These are phyloP conservation scores for Neofusicoccum parvum DNA, from an alignment of 2,329 filamentous ascomycete genomes.

Conservation along the genomic window DNA sequence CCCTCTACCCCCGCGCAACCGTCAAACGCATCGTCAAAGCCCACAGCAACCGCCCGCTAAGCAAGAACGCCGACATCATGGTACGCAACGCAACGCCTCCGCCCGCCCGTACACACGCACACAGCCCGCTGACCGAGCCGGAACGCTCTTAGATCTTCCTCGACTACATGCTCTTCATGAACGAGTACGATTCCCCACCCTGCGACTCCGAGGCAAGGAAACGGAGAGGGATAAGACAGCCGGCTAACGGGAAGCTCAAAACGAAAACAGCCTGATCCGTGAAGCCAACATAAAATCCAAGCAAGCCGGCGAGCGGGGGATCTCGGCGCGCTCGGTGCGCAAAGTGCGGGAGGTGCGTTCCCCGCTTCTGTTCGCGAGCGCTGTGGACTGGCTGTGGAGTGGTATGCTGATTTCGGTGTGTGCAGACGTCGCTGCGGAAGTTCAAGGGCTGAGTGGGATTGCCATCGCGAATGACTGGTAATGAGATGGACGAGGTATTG, in stretches of 20 bases:
- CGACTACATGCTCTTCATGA: slow-evolving; percentile 80
- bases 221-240: neutral
- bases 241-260: neutral
- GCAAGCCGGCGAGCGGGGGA: slow-evolving; percentile 69
- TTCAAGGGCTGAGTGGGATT: slow-evolving; percentile 35
- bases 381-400: too few species aligned
- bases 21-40: slow-evolving; percentile 90
- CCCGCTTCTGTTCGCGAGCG: too few species aligned
- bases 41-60: slow-evolving; percentile 76
- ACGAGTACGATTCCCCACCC: slow-evolving; percentile 50
- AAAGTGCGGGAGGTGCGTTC: slow-evolving; percentile 72
- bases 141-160: slow-evolving; percentile 69
- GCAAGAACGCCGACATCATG: slow-evolving; percentile 84
- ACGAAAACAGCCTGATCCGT: slow-evolving; percentile 65
- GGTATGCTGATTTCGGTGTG: neutral
- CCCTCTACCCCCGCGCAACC: slow-evolving; percentile 79
- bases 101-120: neutral
- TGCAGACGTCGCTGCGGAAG: slow-evolving; percentile 35
- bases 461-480: too few species aligned
- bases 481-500: too few species aligned
- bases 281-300: slow-evolving; percentile 78
- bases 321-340: slow-evolving; percentile 75
- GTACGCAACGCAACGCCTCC: slow-evolving; percentile 50
- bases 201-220: neutral
- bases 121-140: neutral